phyloP scores from a whole-genome alignment of 306 rosid genomes.

The Coriaria nepalensis region DNA sequence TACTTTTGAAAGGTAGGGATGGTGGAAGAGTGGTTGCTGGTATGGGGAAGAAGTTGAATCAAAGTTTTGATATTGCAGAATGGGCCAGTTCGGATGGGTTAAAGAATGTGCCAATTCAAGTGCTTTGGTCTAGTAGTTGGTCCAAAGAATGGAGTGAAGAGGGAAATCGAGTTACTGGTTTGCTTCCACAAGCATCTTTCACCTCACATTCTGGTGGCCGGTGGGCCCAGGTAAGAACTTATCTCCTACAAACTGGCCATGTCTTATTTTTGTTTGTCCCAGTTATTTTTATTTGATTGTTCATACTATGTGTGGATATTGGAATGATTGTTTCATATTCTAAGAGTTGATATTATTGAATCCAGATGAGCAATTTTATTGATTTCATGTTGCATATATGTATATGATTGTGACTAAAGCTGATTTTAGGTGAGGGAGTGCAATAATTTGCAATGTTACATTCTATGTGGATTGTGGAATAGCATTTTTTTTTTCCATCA shows the following conservation, averaged over 20 bases:
- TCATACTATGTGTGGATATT: neutral
- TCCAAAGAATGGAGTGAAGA: slow-evolving; percentile 73
- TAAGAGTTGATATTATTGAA: neutral
- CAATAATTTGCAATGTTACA: too few species aligned
- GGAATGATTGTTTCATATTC: neutral
- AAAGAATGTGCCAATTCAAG: slow-evolving; percentile 57
- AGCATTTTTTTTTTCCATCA: too few species aligned
- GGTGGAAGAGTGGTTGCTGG: slow-evolving; percentile 57
- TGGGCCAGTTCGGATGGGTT: slow-evolving; percentile 74
- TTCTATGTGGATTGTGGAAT: too few species aligned
- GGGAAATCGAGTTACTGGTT: slow-evolving; percentile 51
- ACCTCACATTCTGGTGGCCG: slow-evolving; percentile 65
- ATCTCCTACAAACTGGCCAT: neutral
- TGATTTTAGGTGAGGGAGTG: neutral
- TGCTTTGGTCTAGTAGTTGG: slow-evolving; percentile 71
- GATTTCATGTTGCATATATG: neutral
- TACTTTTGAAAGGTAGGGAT: slow-evolving; percentile 56
- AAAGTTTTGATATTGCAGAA: slow-evolving; percentile 65
- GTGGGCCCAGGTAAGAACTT: slow-evolving; percentile 77
- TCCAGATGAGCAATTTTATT: neutral
- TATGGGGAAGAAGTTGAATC: slow-evolving; percentile 58
- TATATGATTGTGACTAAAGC: neutral
- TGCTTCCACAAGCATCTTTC: slow-evolving; percentile 57
- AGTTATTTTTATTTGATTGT: neutral
- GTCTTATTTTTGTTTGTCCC: slow-evolving; percentile 8